Evolutionary conservation across 2,329 filamentous ascomycete genomes (phyloP).

Genomic region (Volutella citrinella): DNA sequence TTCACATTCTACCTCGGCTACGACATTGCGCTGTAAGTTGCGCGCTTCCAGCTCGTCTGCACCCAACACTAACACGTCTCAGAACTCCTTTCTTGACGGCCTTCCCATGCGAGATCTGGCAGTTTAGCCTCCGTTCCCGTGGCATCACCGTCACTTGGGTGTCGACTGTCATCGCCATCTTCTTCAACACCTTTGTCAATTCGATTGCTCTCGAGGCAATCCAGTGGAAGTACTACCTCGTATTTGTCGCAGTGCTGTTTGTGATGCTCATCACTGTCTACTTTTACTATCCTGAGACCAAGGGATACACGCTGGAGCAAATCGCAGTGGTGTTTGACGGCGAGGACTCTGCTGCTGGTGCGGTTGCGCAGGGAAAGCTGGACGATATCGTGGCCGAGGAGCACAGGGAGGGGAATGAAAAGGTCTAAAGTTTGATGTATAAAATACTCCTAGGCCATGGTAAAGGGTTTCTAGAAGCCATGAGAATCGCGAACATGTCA

Average conservation of each 20-base stretch:
- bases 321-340: slow-evolving; percentile 21
- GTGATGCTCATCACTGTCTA: slow-evolving; percentile 18
- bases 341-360: slow-evolving; percentile 9
- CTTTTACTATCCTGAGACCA: slow-evolving; percentile 32
- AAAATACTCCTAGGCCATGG: too few relatives aligned
- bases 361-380: slow-evolving; percentile 11
- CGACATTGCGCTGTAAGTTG: slow-evolving; percentile 37
- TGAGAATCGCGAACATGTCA: too few relatives aligned
- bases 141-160: slow-evolving; percentile 42
- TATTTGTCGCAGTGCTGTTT: slow-evolving; percentile 16
- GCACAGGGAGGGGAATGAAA: neutral
- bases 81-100: slow-evolving; percentile 41
- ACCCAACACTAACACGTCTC: fast-evolving
- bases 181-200: slow-evolving; percentile 36
- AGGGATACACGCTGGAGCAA: slow-evolving; percentile 23
- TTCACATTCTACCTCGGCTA: slow-evolving; percentile 46
- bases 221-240: slow-evolving; percentile 18
- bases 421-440: neutral
- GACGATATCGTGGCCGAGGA: slow-evolving; percentile 5
- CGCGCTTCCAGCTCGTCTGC: neutral
- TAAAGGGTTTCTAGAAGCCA: too few relatives aligned
- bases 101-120: slow-evolving; percentile 38
- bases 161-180: slow-evolving; percentile 30
- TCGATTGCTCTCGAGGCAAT: slow-evolving; percentile 22
- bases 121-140: slow-evolving; percentile 30